Evolutionary conservation across 495 filamentous ascomycete genomes (phyloP), one percentile per base, ranked within the genome.

Genomic region (Aspergillus nanangensis): DNA sequence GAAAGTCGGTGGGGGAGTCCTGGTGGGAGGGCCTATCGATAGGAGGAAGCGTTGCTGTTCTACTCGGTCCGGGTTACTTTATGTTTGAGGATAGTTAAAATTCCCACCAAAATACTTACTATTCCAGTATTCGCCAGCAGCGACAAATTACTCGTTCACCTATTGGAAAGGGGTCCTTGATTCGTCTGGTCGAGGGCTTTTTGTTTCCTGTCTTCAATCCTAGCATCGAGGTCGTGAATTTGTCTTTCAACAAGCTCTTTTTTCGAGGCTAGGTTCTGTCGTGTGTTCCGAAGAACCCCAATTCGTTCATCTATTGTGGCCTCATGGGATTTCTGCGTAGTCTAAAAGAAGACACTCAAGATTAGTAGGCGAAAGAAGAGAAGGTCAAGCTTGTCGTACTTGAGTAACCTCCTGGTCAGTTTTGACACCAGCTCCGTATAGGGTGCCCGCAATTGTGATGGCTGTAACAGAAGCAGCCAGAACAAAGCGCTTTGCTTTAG

Each of bases 361-460:
- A 14, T 10, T 15, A 1, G 10, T 34, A 22, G 35, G 31, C n/a
- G 8, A 15, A 4, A n/a, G 10, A 22, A 13, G 4, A 2, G 11
- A 25, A 23, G 10, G 10, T n/a, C 4, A 23, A 34, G 23, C 20
- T 8, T 13, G n/a, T 48, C 53, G 21, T 55, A 78, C 75, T 62
- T 76, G 54, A 20, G 63, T 56, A 33, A 61, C 59, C 38, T 81
- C 71, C 45, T 68, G 55, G 19, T 67, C 50, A 1, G 66, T 74
- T 57, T 79, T 80, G 36, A 80, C 23, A 3, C 74, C 70, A 23
- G 78, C 78, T 10, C 78, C 78, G 48, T 79, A 80, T 32, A 74
- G 69, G 13, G 72, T 68, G 14, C 78, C 76, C 1, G 66, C 66
- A 19, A 71, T 73, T 5, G 75, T 77, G n/a, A 78, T 66, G 5